Evolutionary conservation across 129 eudicot genomes (phyloP).

Genomic region (Flaveria sonorensis): DNA sequence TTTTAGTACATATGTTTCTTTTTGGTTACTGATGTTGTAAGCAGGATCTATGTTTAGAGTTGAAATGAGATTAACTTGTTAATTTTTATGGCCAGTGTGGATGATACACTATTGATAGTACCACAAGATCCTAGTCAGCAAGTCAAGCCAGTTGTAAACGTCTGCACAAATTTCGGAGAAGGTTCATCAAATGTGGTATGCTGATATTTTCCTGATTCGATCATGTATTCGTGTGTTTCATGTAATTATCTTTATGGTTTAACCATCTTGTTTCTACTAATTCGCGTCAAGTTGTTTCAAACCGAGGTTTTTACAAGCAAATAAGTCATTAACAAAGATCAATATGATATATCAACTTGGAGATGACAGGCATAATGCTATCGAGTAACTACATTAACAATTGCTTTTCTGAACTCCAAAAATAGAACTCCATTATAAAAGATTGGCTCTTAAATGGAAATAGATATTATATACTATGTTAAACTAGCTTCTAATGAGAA

Average conservation of each 20-base stretch:
- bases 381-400: constrained; percentile 3
- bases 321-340: neutral
- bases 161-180: neutral
- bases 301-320: neutral
- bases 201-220: constrained; percentile 7
- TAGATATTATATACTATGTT: neutral
- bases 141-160: neutral
- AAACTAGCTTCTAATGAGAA: neutral
- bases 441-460: neutral
- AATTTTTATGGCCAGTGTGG: constrained; percentile 17
- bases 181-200: constrained; percentile 20
- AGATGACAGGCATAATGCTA: neutral
- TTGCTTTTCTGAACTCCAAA: no score
- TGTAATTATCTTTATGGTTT: neutral
- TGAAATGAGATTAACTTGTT: constrained; percentile 24
- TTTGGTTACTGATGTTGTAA: constrained; percentile 1
- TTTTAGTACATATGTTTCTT: neutral
- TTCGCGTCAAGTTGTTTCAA: no score
- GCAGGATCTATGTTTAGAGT: constrained; percentile 11
- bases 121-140: constrained; percentile 6
- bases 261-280: constrained; percentile 2
- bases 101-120: neutral
- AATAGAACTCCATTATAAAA: neutral
- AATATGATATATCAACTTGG: neutral
- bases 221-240: constrained; percentile 17